Evolutionary conservation across 73 alveolate species (phyloP).

Genomic region (Stentor coeruleus): DNA sequence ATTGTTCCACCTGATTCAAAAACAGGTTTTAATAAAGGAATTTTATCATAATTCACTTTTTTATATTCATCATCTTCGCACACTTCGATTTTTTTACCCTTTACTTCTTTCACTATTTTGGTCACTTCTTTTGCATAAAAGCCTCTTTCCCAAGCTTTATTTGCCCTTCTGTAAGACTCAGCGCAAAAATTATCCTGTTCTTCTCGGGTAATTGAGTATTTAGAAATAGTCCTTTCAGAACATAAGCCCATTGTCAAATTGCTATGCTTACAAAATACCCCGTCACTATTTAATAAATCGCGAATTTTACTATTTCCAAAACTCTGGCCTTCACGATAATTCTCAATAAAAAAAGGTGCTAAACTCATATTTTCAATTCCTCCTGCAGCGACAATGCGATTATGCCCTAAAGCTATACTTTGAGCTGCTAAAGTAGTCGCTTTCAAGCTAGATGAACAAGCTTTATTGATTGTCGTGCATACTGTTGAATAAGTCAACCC

Average conservation of each 20-base stretch:
- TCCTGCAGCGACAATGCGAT: conserved; percentile 66
- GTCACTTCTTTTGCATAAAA: conserved; percentile 67
- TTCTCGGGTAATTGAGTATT: conserved; percentile 62
- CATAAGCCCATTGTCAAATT: conserved; percentile 60
- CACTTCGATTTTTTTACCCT: not conserved
- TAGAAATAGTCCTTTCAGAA: conserved; percentile 60
- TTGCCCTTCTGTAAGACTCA: conserved; percentile 64
- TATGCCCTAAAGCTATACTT: conserved; percentile 69
- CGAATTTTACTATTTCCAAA: not conserved
- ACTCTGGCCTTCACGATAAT: not conserved
- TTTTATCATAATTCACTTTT: conserved; percentile 41
- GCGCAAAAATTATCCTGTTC: conserved; percentile 73
- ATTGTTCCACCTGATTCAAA: conserved; percentile 48
- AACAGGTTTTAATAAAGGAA: conserved; percentile 51
- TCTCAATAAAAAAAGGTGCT: conserved; percentile 64
- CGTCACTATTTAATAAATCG: not conserved
- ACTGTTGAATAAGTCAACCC: conserved; percentile 3
- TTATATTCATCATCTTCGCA: conserved; percentile 57
- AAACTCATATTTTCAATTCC: conserved; percentile 83
- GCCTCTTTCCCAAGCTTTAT: conserved; percentile 72
- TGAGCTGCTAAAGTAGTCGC: conserved; percentile 79
- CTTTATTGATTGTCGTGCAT: conserved; percentile 9
- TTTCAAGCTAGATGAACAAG: conserved; percentile 83
- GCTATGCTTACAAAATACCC: not conserved
- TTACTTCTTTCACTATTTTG: conserved; percentile 15